Evolutionary conservation across 805 yeast genomes (phyloP), one percentile per base, ranked within the genome.

Genomic region (Cyberlindnera japonica): DNA sequence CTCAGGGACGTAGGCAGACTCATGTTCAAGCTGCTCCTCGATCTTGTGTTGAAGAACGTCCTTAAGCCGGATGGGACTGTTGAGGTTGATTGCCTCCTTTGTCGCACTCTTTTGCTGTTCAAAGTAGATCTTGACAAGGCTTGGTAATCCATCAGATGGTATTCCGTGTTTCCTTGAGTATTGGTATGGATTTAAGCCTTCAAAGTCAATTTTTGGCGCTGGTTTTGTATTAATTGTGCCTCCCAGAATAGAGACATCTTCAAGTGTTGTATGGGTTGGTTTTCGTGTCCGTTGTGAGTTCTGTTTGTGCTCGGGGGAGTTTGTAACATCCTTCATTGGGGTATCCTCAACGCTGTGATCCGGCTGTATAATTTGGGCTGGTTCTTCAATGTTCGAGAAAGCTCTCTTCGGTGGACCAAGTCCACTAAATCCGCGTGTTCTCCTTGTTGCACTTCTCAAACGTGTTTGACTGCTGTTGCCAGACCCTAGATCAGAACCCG

Each of bases 181-280:
- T 45, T 67, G 69, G 28, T 64, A 63, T 9, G 71, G 71, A 43
- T 66, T 68, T 38, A 66, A 47, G 6, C 63, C 64, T 33, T 64
- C 67, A 50, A 67, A 64, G 16, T 65, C 64, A 31, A 51, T 36
- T 8, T 18, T 17, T 20, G 3, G 20, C 18, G 30, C 6, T 22
- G 18, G 16, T 27, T 18, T 23, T 6, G 9, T 23, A 15, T 18
- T 20, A 27, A 18, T 7, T 20, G 22, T 32, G 24, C n/a, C n/a
- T n/a, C n/a, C n/a, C n/a, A n/a, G n/a, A n/a, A n/a, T n/a, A n/a
- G n/a, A n/a, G n/a, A n/a, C n/a, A n/a, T n/a, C n/a, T n/a, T 33
- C 28, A 21, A 5, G 10, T 10, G 12, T 10, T 15, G 33, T 41
- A 21, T 37, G 38, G 14, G 40, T 37, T 14, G 38, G 16, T 20